Evolutionary conservation across 257 asterid species (phyloP).

Genomic region (Parsonsia alboflavescens): DNA sequence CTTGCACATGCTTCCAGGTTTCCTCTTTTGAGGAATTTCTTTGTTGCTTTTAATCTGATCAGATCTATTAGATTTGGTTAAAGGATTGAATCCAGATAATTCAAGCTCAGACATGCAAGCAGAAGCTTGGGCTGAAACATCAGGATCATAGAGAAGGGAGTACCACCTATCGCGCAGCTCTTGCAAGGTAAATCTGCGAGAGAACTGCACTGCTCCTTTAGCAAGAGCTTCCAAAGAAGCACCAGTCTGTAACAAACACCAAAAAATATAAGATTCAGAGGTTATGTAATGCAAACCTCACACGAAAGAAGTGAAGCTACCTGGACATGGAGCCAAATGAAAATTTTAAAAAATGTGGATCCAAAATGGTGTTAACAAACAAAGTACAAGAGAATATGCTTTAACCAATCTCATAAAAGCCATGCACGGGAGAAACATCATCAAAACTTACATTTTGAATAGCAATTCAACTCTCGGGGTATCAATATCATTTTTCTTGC

Average conservation of each 20-base stretch:
- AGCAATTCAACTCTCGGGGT: background rate
- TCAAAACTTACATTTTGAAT: background rate
- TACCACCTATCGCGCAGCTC: constrained; percentile 80
- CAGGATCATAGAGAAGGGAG: constrained; percentile 83
- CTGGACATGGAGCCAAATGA: too few species aligned
- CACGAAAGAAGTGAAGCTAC: too few species aligned
- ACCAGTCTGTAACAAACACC: constrained; percentile 51
- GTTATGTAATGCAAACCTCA: background rate
- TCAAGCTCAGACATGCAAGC: constrained; percentile 70
- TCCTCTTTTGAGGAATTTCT: constrained; percentile 58
- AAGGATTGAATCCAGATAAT: constrained; percentile 58
- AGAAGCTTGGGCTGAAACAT: constrained; percentile 63
- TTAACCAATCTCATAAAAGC: background rate
- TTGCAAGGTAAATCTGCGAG: constrained; percentile 62
- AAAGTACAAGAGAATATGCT: background rate
- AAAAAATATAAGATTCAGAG: constrained; percentile 11
- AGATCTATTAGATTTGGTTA: constrained; percentile 43
- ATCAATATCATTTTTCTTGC: background rate
- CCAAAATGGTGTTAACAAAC: background rate
- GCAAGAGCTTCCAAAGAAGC: constrained; percentile 94
- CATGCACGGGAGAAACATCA: background rate
- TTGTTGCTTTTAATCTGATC: constrained; percentile 44
- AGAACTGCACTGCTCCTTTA: constrained; percentile 84
- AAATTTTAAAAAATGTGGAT: background rate
- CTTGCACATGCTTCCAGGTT: constrained; percentile 54